Evolutionary conservation across 2,329 filamentous ascomycete species (phyloP).

Genomic region (Hypoxylon sp.): DNA sequence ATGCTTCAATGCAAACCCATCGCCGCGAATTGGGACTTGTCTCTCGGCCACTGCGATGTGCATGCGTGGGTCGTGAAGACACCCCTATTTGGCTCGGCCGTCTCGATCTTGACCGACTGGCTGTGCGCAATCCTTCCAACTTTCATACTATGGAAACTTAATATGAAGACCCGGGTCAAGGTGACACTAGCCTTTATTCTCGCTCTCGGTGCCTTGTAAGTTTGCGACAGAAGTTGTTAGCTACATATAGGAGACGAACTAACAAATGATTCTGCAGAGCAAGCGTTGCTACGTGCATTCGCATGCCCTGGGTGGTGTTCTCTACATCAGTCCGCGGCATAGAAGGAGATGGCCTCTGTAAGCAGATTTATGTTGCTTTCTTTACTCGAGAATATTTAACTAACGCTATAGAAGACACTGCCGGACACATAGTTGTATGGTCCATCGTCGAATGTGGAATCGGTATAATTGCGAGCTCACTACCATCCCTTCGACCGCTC

Average conservation of each 20-base stretch:
- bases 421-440: slow-evolving; percentile 40
- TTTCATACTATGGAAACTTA: slow-evolving; percentile 29
- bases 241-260: too few relatives aligned
- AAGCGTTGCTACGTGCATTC: slow-evolving; percentile 32
- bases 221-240: too few relatives aligned
- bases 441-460: slow-evolving; percentile 45
- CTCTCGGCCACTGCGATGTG: slow-evolving; percentile 4
- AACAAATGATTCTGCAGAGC: slow-evolving; percentile 14
- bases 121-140: slow-evolving; percentile 21
- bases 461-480: slow-evolving; percentile 45
- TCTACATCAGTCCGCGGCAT: too few relatives aligned
- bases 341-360: slow-evolving; percentile 24
- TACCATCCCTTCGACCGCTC: slow-evolving; percentile 44
- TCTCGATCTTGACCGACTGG: slow-evolving; percentile 34
- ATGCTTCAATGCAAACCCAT: slow-evolving; percentile 29
- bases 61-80: not conserved
- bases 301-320: slow-evolving; percentile 30
- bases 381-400: not conserved
- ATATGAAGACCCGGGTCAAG: slow-evolving; percentile 30
- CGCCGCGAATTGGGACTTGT: slow-evolving; percentile 23
- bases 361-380: not conserved
- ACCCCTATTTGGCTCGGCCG: slow-evolving; percentile 15
- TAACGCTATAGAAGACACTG: slow-evolving; percentile 20
- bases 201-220: slow-evolving; percentile 30
- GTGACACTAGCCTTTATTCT: slow-evolving; percentile 27